Conservation (phyloP, 495 filamentous ascomycete species). For the Tuber borchii region DNA sequence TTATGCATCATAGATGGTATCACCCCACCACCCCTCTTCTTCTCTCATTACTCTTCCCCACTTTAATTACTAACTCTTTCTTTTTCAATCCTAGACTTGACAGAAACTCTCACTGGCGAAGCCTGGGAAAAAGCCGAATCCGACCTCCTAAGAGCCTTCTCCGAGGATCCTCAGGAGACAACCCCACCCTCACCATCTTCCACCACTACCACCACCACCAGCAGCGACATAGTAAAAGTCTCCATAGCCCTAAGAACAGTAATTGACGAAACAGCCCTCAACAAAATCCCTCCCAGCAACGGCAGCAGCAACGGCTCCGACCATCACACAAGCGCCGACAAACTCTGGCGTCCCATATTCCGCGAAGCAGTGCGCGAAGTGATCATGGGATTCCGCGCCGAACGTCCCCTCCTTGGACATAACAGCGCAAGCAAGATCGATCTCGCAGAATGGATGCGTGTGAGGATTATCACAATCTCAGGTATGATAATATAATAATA, state of each 20-base stretch:
- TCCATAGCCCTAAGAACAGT: conserved; percentile 33
- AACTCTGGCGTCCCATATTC: conserved; percentile 27
- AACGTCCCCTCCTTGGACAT: conserved; percentile 33
- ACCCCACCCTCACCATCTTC: neutral
- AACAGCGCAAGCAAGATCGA: conserved; percentile 20
- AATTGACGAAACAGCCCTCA: conserved; percentile 31
- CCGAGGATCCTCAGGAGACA: neutral
- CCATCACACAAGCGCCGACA: neutral
- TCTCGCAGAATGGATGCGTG: conserved; percentile 37
- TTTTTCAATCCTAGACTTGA: conserved; percentile 24
- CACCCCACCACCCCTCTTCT: neutral
- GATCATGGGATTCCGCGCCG: conserved; percentile 28
- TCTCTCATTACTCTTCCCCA: neutral
- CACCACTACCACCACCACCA: neutral
- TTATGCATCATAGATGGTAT: conserved; percentile 41
- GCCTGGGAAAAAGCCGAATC: conserved; percentile 35
- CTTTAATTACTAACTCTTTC: conserved; percentile 10
- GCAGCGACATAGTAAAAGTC: conserved; percentile 27
- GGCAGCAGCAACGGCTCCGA: neutral
- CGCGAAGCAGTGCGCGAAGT: conserved; percentile 33
- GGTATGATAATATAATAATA: conserved; percentile 13
- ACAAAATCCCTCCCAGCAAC: neutral
- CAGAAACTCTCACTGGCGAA: conserved; percentile 32
- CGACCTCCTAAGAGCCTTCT: neutral
- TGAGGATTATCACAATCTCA: conserved; percentile 41